Percentiles rank a stretch among this genome's conserved stretches.
Conservation (phyloP, 805 yeast species). For the Candida tammaniensis region DNA sequence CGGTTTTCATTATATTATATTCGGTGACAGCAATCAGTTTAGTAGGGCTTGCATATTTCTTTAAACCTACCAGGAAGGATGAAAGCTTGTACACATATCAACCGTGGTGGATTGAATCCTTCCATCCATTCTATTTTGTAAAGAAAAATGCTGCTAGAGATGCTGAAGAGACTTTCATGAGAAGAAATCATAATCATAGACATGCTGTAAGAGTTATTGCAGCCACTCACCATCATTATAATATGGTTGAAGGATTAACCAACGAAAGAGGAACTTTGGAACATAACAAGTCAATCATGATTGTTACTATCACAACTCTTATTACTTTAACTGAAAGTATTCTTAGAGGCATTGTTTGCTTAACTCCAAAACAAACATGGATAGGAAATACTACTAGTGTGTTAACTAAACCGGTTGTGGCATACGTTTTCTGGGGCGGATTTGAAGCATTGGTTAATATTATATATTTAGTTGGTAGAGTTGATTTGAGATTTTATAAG, state of each 20-base stretch:
- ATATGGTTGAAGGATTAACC: slow-evolving; percentile 26
- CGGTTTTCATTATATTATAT: slow-evolving; percentile 38
- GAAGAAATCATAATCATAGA: slow-evolving; percentile 44
- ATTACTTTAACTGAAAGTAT: slow-evolving; percentile 49
- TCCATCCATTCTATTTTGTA: slow-evolving; percentile 56
- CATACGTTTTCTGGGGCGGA: slow-evolving; percentile 67
- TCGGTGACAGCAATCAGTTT: slow-evolving; percentile 51
- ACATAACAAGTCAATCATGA: slow-evolving; percentile 50
- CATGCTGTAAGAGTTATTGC: slow-evolving; percentile 59
- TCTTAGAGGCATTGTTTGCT: slow-evolving; percentile 49
- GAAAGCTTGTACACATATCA: slow-evolving; percentile 56
- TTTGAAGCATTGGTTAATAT: slow-evolving; percentile 56
- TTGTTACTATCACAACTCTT: slow-evolving; percentile 45
- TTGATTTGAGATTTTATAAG: slow-evolving; percentile 73
- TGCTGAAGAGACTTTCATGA: slow-evolving; percentile 46
- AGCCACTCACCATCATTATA: slow-evolving; percentile 46
- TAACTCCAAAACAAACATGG: slow-evolving; percentile 39
- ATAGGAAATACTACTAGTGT: slow-evolving; percentile 12
- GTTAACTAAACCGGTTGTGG: slow-evolving; percentile 48
- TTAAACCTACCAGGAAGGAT: slow-evolving; percentile 53
- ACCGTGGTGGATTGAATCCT: slow-evolving; percentile 76
- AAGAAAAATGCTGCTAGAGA: slow-evolving; percentile 45
- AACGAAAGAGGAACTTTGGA: slow-evolving; percentile 39
- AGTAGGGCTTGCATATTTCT: slow-evolving; percentile 47
- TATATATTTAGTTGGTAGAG: slow-evolving; percentile 56